Evolutionary conservation across 805 yeast species (phyloP), one percentile per base, ranked within the genome.

Genomic region (Teunomyces tritomae): DNA sequence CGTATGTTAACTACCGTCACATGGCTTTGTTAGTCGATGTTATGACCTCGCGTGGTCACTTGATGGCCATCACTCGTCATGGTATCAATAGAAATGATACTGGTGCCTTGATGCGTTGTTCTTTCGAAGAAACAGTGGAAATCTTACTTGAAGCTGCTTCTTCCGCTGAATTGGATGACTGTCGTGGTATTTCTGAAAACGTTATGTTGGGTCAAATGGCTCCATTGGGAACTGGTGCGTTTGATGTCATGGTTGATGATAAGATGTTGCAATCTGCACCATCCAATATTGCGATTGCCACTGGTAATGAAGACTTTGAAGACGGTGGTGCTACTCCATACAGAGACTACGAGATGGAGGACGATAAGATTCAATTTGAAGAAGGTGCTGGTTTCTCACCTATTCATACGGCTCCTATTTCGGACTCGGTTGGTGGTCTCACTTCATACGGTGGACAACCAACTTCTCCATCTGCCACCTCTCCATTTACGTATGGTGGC

Each of bases 51-150:
- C 85, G 96, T 64, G 99, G 99, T 62, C 96, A 92, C 64, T 78
- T 94, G 69, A 92, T 95, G 88, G 98, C 99, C 35, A 91, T 94
- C 61, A 92, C 98, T 39, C 95, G 99, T 80, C 99, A 94, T 65
- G 99, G 99, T 80, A 92, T 94, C 71, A 94, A 94, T 71, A 85
- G 99, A 73, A 87, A 96, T 33, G 97, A 94, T 57, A 94, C 99
- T 28, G 99, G 99, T 72, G 99, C 99, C 2, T 79, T 94, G 64
- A 94, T 94, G 99, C 84, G 99, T 72, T 94, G 97, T 76, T 92
- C 99, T 37, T 94, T 94, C 76, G 99, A 94, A 73, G 99, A 94
- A 70, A 94, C 99, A 6, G 99, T 94, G 36, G 99, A 94, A 73
- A 94, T 94, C 62, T 74, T 94, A 65, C 82, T 94, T 59, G 99